Evolutionary conservation across 371 early-diverging fungal species (phyloP).

Genomic region (Mortierella sp.): DNA sequence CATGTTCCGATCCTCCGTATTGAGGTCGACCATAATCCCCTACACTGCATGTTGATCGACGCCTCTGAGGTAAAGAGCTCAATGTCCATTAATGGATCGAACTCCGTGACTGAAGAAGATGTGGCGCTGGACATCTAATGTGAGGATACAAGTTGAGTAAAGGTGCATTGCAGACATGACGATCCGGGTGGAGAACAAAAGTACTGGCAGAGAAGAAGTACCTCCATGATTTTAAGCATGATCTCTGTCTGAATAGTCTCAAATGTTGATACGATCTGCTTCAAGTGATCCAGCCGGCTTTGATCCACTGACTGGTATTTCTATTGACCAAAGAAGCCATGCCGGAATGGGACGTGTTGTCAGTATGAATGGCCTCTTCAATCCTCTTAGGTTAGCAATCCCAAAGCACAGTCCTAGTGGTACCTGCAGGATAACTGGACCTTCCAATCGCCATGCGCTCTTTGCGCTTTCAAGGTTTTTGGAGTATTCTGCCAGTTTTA

Average conservation of each 20-base stretch:
- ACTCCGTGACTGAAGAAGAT: slow-evolving; percentile 25
- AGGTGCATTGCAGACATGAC: background rate
- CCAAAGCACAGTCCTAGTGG: background rate
- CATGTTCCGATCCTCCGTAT: too few relatives aligned
- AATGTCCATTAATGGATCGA: slow-evolving; percentile 41
- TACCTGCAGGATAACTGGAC: slow-evolving; percentile 60
- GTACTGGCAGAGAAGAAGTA: background rate
- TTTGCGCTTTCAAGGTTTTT: slow-evolving; percentile 42
- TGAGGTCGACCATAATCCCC: background rate
- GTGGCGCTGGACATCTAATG: slow-evolving; percentile 33
- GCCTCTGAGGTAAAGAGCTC: slow-evolving; percentile 42
- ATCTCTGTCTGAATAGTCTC: slow-evolving; percentile 62
- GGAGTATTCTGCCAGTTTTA: slow-evolving; percentile 44
- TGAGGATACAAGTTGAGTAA: too few relatives aligned
- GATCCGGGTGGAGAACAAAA: background rate
- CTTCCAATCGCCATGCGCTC: slow-evolving; percentile 58
- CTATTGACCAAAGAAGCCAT: slow-evolving; percentile 22
- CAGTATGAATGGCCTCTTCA: too few relatives aligned
- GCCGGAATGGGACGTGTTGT: background rate
- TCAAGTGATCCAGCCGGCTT: slow-evolving; percentile 55
- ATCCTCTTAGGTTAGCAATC: too few relatives aligned
- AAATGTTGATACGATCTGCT: slow-evolving; percentile 55
- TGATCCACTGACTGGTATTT: slow-evolving; percentile 64
- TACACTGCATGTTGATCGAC: slow-evolving; percentile 34
- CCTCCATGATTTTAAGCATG: slow-evolving; percentile 57